phyloP scores from a whole-genome alignment of 139 green algal species.

The Micractinium sp. region DNA sequence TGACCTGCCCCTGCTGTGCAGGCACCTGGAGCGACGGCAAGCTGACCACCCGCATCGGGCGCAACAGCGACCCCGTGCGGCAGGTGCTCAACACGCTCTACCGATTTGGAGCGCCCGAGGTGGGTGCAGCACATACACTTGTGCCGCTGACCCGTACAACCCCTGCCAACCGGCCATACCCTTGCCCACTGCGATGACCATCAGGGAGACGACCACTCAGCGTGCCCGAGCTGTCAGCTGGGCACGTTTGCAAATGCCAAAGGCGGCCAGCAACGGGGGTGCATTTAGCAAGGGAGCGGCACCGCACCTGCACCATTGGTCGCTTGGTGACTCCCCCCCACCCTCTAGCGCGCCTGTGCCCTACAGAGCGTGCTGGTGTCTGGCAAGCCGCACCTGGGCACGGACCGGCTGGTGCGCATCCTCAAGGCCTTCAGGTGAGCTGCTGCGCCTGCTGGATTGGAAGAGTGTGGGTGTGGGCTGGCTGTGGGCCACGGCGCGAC shows the following conservation, averaged over 20 bases:
- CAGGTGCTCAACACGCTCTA: constrained; percentile 75
- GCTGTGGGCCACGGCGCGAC: too few relatives aligned
- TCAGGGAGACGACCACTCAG: too few relatives aligned
- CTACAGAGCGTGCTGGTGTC: constrained; percentile 69
- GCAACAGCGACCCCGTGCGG: constrained; percentile 70
- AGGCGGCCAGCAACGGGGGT: too few relatives aligned
- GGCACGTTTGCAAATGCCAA: too few relatives aligned
- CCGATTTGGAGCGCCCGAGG: constrained; percentile 74
- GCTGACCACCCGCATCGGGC: constrained; percentile 83
- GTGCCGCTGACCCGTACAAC: too few relatives aligned
- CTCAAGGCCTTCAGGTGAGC: constrained; percentile 67
- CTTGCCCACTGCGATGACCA: too few relatives aligned
- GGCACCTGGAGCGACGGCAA: constrained; percentile 90
- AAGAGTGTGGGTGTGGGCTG: too few relatives aligned
- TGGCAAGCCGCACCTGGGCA: constrained; percentile 88
- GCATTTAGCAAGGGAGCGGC: too few relatives aligned
- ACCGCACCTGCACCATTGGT: background rate
- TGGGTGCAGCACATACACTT: background rate
- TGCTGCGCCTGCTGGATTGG: background rate
- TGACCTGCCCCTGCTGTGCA: constrained; percentile 30
- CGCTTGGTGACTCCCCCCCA: background rate
- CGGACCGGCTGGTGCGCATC: constrained; percentile 81
- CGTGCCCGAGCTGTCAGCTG: too few relatives aligned
- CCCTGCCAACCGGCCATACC: too few relatives aligned
- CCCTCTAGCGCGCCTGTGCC: background rate